Percentiles rank a stretch among this genome's conserved stretches.
Evolutionary conservation across 2,329 filamentous ascomycete genomes (phyloP).

Genomic region (Sporothrix inflata): DNA sequence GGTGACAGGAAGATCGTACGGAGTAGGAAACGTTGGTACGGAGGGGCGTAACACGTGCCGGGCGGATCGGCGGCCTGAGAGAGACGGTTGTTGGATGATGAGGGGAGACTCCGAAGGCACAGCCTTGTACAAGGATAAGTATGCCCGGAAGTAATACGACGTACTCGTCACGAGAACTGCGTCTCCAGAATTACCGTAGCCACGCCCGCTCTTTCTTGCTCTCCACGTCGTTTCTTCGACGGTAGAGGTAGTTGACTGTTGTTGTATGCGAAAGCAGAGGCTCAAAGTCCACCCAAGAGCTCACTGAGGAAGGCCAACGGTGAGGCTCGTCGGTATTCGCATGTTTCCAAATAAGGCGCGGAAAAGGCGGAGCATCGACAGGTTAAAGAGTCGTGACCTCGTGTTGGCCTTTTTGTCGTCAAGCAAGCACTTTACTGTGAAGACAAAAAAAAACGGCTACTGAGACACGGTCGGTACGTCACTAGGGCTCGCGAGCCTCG

Average conservation of each 20-base stretch:
- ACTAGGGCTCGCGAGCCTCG: too few species aligned
- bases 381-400: constrained; percentile 2
- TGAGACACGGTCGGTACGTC: neutral
- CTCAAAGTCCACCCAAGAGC: neutral
- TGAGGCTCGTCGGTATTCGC: neutral
- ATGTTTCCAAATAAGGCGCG: neutral
- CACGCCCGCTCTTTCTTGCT: too few species aligned
- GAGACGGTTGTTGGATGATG: neutral
- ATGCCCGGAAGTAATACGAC: neutral
- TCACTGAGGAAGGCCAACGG: neutral
- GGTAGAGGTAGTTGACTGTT: too few species aligned
- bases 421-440: neutral
- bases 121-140: neutral
- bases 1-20: neutral
- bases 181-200: too few species aligned
- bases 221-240: too few species aligned
- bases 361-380: neutral
- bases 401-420: neutral
- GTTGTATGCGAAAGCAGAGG: neutral
- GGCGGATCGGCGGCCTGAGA: neutral
- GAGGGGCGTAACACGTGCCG: neutral
- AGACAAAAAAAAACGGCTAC: neutral
- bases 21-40: neutral
- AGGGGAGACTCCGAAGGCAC: neutral
- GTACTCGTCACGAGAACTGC: too few species aligned